Conservation (phyloP, 257 asterid genomes). For the Euphrasia confusa region DNA sequence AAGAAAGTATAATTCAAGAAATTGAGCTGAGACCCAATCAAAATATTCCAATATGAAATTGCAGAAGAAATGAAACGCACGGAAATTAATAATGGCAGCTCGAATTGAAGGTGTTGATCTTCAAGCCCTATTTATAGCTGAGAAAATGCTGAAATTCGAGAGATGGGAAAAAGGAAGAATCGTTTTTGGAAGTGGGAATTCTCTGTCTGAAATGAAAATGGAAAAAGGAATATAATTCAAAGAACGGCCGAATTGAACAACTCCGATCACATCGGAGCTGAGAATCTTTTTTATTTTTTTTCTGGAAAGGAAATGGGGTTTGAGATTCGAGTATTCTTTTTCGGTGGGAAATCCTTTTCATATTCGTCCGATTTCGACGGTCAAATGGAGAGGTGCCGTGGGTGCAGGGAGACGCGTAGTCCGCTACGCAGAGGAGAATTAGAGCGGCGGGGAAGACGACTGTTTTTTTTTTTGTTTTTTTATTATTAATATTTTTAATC, state of each 20-base stretch:
- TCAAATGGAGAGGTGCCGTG: conserved; percentile 6
- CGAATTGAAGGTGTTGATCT: conserved; percentile 14
- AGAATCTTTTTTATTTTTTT: conserved; percentile 12
- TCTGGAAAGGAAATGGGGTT: background rate
- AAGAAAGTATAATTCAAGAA: conserved; percentile 21
- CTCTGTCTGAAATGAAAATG: conserved; percentile 1
- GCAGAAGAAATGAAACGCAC: conserved; percentile 23
- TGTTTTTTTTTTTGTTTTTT: too few relatives aligned
- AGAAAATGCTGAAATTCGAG: conserved; percentile 19
- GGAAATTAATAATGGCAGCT: conserved; percentile 24
- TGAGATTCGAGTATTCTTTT: conserved; percentile 20
- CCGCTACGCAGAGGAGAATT: background rate
- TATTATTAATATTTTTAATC: too few relatives aligned
- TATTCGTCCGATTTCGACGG: conserved; percentile 17
- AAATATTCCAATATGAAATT: background rate
- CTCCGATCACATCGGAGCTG: conserved; percentile 5
- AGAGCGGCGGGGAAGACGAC: too few relatives aligned
- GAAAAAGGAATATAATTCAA: conserved; percentile 22
- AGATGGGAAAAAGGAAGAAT: conserved; percentile 20
- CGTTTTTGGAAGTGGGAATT: conserved; percentile 20
- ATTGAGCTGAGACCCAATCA: background rate
- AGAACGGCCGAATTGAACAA: conserved; percentile 7
- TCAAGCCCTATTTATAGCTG: conserved; percentile 14
- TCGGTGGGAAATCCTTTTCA: conserved; percentile 1
- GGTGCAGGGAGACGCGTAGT: conserved; percentile 11